Percentiles rank a stretch among this genome's conserved stretches.
Evolutionary conservation across 2,329 filamentous ascomycete genomes (phyloP).

Genomic region (Fusarium napiforme): DNA sequence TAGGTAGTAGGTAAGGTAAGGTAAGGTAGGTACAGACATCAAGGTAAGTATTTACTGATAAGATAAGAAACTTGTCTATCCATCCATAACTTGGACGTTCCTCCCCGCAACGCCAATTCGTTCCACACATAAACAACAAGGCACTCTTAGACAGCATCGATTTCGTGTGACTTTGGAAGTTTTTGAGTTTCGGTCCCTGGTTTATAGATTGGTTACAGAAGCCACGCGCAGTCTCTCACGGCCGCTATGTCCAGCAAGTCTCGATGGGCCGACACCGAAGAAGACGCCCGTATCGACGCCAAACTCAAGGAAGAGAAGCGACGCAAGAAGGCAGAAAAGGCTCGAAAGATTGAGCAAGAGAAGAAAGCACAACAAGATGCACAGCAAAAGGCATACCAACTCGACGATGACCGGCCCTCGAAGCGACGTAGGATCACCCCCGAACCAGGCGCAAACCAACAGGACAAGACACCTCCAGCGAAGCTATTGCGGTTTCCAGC

Average conservation of each 20-base stretch:
- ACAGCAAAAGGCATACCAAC: slow-evolving; percentile 22
- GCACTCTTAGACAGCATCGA: not conserved
- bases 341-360: slow-evolving; percentile 70
- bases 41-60: slow-evolving; percentile 24
- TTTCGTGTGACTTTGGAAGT: not conserved
- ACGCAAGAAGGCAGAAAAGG: slow-evolving; percentile 83
- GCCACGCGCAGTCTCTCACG: not conserved
- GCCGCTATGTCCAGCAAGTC: slow-evolving; percentile 73
- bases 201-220: not conserved
- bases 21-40: not conserved
- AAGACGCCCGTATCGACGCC: slow-evolving; percentile 79
- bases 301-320: slow-evolving; percentile 89
- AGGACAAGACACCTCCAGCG: slow-evolving; percentile 45
- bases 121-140: not conserved
- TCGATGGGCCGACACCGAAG: slow-evolving; percentile 88
- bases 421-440: slow-evolving; percentile 72
- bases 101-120: slow-evolving; percentile 8
- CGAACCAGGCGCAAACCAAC: slow-evolving; percentile 48
- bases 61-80: slow-evolving; percentile 37
- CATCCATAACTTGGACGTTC: not conserved
- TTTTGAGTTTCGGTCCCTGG: not conserved
- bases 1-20: too few relatives aligned
- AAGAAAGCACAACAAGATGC: slow-evolving; percentile 51
- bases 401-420: slow-evolving; percentile 57
- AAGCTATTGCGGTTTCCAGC: slow-evolving; percentile 78